phyloP scores from a whole-genome alignment of 352 stramenopile species.

The Phytophthora pinifolia region DNA sequence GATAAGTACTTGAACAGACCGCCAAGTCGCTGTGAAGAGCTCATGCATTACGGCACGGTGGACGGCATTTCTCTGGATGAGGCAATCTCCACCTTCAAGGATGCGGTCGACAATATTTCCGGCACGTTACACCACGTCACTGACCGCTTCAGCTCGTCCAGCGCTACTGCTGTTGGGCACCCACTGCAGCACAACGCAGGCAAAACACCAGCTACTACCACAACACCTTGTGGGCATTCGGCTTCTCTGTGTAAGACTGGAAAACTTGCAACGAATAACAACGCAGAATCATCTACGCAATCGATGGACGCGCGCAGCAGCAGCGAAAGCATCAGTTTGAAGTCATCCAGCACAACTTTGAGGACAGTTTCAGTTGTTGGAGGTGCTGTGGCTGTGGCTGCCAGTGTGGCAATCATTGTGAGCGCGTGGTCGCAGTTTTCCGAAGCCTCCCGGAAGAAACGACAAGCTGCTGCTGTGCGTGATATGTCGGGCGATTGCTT shows the following conservation, averaged over 20 bases:
- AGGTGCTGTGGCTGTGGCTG: constrained; percentile 71
- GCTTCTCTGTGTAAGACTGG: constrained; percentile 20
- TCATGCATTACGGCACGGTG: constrained; percentile 71
- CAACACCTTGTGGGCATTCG: constrained; percentile 5
- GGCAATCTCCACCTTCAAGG: constrained; percentile 76
- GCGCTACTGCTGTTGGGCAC: constrained; percentile 65
- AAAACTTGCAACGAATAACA: constrained; percentile 22
- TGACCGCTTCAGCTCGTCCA: constrained; percentile 70
- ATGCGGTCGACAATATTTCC: constrained; percentile 58
- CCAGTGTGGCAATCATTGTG: constrained; percentile 73
- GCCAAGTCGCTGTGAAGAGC: constrained; percentile 60
- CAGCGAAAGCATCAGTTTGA: constrained; percentile 32
- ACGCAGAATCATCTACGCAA: constrained; percentile 19
- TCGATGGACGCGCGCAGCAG: constrained; percentile 17
- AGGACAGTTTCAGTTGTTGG: constrained; percentile 66
- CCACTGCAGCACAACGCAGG: constrained; percentile 42
- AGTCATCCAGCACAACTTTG: constrained; percentile 35
- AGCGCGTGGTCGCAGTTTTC: constrained; percentile 82
- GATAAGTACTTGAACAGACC: constrained; percentile 57
- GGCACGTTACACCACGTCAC: constrained; percentile 48
- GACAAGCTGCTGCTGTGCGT: constrained; percentile 64
- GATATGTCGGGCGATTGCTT: constrained; percentile 80
- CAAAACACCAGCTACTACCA: constrained; percentile 17
- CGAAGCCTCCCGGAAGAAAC: constrained; percentile 54
- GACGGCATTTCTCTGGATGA: constrained; percentile 77